Percentiles rank a stretch among this genome's conserved stretches.
These are phyloP conservation scores for Entonaema liquescens DNA, from an alignment of 495 filamentous ascomycete species.

Conservation along the genomic window DNA sequence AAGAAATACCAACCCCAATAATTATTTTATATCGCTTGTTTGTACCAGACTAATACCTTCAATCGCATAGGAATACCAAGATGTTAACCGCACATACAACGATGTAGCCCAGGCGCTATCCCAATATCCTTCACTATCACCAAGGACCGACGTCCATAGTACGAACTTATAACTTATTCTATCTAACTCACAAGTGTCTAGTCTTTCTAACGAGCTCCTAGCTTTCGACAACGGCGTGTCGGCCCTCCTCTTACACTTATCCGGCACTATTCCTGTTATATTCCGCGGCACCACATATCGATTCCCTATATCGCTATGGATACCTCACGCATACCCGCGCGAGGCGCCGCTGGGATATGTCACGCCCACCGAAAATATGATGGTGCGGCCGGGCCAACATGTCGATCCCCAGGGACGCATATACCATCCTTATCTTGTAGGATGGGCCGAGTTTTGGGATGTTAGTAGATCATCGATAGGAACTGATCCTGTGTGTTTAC, in stretches of 20 bases:
- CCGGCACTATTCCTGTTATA: slow-evolving; percentile 83
- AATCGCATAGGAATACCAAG: slow-evolving; percentile 80
- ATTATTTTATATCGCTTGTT: not conserved
- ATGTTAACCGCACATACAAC: slow-evolving; percentile 90
- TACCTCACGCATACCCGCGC: slow-evolving; percentile 90
- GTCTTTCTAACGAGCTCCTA: slow-evolving; percentile 47
- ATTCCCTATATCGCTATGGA: slow-evolving; percentile 92
- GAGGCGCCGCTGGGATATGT: slow-evolving; percentile 89
- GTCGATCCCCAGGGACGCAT: slow-evolving; percentile 93
- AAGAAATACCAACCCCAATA: slow-evolving; percentile 36
- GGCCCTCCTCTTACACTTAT: slow-evolving; percentile 85
- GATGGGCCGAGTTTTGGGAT: slow-evolving; percentile 91
- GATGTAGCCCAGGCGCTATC: slow-evolving; percentile 86
- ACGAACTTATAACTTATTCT: slow-evolving; percentile 42
- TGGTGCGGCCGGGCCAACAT: slow-evolving; percentile 89
- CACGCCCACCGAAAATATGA: slow-evolving; percentile 86
- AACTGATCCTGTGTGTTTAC: not conserved
- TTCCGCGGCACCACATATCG: slow-evolving; percentile 92
- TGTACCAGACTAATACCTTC: slow-evolving; percentile 11
- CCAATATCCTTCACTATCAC: slow-evolving; percentile 82
- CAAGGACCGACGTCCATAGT: slow-evolving; percentile 98
- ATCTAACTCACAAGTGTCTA: not conserved
- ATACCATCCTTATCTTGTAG: slow-evolving; percentile 93
- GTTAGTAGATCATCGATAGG: slow-evolving; percentile 61
- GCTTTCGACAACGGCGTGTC: slow-evolving; percentile 90